These are phyloP conservation scores for Penicilliopsis zonata DNA, from an alignment of 495 filamentous ascomycete species.

Conservation along the genomic window DNA sequence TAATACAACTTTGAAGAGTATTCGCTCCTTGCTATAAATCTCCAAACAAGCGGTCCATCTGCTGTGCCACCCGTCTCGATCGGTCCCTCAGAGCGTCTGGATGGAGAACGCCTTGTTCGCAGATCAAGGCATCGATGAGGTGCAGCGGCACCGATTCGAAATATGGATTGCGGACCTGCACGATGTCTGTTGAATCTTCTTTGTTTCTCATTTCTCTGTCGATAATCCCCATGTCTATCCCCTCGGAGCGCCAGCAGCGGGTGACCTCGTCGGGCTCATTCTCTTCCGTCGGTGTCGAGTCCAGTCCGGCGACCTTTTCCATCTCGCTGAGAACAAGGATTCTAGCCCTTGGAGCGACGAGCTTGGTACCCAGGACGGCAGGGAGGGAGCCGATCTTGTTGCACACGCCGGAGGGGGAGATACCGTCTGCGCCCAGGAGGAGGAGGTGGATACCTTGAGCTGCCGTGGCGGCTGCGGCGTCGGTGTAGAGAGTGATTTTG, in stretches of 20 bases:
- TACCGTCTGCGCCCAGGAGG: conserved; percentile 51
- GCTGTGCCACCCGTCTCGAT: conserved; percentile 14
- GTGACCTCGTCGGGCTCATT: conserved; percentile 36
- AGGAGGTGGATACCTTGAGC: conserved; percentile 35
- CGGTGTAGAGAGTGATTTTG: conserved; percentile 40
- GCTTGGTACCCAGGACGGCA: conserved; percentile 35
- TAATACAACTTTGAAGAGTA: not conserved
- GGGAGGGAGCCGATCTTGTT: conserved; percentile 58
- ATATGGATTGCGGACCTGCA: conserved; percentile 43
- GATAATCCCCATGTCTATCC: conserved; percentile 11
- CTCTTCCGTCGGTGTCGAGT: conserved; percentile 26
- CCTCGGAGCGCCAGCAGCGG: conserved; percentile 26
- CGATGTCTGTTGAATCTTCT: conserved; percentile 6
- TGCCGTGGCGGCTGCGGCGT: conserved; percentile 47
- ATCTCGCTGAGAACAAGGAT: conserved; percentile 44
- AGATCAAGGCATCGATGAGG: conserved; percentile 44
- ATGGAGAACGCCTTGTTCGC: conserved; percentile 34
- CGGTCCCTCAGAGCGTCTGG: conserved; percentile 16
- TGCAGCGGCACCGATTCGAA: conserved; percentile 53
- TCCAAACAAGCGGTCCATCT: conserved; percentile 20
- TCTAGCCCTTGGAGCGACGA: conserved; percentile 26
- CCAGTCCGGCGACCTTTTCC: conserved; percentile 43
- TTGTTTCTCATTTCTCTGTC: not conserved
- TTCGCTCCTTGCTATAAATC: conserved; percentile 9
- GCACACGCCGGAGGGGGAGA: conserved; percentile 40